Conservation (phyloP, 306 rosid genomes). For the Prunus dulcis region DNA sequence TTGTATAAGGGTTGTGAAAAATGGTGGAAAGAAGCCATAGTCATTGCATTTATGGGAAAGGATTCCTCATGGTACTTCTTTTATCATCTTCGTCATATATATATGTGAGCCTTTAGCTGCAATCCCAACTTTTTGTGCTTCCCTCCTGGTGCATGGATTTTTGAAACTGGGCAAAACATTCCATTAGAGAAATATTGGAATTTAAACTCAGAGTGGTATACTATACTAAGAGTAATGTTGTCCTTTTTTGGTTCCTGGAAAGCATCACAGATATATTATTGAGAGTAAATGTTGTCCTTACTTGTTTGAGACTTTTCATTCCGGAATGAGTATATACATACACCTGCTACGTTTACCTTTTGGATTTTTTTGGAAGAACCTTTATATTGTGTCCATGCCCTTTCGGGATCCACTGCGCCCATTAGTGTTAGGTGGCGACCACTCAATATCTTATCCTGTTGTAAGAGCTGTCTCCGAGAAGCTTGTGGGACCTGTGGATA, state of each 20-base stretch:
- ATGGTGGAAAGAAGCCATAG: background rate
- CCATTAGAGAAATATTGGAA: no score
- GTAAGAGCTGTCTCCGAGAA: no score
- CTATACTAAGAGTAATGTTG: no score
- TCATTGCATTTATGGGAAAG: no score
- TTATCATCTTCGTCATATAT: background rate
- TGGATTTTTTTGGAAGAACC: background rate
- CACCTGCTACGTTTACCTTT: background rate
- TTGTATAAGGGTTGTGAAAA: background rate
- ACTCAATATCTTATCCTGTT: slow-evolving; percentile 71
- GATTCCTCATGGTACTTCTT: no score
- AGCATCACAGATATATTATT: background rate
- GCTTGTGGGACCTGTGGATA: no score
- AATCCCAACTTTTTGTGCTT: background rate
- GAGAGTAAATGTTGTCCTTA: background rate
- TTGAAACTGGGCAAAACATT: no score
- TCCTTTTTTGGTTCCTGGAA: background rate
- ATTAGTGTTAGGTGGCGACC: slow-evolving; percentile 93
- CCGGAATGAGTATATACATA: background rate
- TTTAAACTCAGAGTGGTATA: no score
- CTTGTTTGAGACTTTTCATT: background rate
- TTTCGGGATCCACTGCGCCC: slow-evolving; percentile 64
- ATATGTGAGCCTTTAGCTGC: background rate
- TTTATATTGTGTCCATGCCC: background rate
- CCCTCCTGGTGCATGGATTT: background rate